Evolutionary conservation across 2,329 filamentous ascomycete genomes (phyloP).

Genomic region (Colletotrichum limetticola): DNA sequence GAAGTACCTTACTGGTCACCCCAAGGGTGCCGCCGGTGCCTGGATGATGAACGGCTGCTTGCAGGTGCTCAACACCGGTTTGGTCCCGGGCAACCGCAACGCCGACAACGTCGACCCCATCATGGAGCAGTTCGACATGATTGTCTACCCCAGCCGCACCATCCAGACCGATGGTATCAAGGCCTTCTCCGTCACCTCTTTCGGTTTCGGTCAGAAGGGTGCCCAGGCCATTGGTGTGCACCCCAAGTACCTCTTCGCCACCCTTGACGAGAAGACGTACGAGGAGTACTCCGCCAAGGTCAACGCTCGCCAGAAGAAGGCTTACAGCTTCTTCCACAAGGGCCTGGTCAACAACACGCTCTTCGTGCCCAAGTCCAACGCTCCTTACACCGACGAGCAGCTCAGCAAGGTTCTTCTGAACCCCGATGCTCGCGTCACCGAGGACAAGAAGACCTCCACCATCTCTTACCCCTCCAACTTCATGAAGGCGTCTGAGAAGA

Average conservation of each 20-base stretch:
- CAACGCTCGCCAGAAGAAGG: constrained; percentile 94
- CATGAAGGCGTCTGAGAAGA: constrained; percentile 72
- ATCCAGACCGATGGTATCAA: constrained; percentile 99
- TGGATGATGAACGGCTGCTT: constrained; percentile 99
- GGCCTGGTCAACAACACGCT: constrained; percentile 97
- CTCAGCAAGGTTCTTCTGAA: constrained; percentile 92
- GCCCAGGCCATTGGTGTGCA: constrained; percentile 97
- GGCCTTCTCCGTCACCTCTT: constrained; percentile 98
- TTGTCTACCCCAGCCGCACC: constrained; percentile 93
- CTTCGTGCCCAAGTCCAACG: constrained; percentile 93
- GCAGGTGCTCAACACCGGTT: constrained; percentile 91
- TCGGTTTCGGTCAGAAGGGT: constrained; percentile 99
- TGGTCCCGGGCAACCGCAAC: constrained; percentile 97
- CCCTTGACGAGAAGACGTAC: constrained; percentile 89
- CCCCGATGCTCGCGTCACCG: constrained; percentile 85
- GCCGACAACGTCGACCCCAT: constrained; percentile 96
- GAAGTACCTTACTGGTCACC: constrained; percentile 98
- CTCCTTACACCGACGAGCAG: constrained; percentile 90
- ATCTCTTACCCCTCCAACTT: constrained; percentile 79
- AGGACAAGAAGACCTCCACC: constrained; percentile 87
- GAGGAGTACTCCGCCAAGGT: constrained; percentile 87
- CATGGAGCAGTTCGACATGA: constrained; percentile 98
- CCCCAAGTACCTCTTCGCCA: constrained; percentile 93
- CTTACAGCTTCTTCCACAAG: constrained; percentile 98
- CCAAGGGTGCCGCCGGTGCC: constrained; percentile 97